phyloP scores from a whole-genome alignment of 2,329 filamentous ascomycete genomes.

The Passalora sequoiae region DNA sequence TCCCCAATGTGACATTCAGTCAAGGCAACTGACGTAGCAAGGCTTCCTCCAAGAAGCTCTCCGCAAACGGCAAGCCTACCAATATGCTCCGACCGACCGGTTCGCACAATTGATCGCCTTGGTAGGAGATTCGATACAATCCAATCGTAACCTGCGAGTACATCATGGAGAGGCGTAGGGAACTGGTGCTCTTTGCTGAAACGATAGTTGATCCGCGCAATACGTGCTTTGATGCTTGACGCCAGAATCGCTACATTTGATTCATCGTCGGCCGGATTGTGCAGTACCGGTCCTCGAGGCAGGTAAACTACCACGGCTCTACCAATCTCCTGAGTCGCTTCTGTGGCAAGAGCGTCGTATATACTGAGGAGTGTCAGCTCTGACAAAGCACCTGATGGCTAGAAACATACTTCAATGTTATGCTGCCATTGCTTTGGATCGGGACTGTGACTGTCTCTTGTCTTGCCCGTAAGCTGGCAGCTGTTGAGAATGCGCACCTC shows the following conservation, averaged over 20 bases:
- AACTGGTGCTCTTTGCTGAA: slow-evolving; percentile 35
- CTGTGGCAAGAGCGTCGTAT: slow-evolving; percentile 21
- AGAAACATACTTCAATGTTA: slow-evolving; percentile 39
- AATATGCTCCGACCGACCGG: slow-evolving; percentile 26
- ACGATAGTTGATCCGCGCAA: slow-evolving; percentile 46
- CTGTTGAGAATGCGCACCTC: too few relatives aligned
- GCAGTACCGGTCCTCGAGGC: slow-evolving; percentile 39
- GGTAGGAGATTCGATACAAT: slow-evolving; percentile 36
- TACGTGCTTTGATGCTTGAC: slow-evolving; percentile 35
- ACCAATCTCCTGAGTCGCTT: slow-evolving; percentile 22
- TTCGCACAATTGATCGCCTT: slow-evolving; percentile 23
- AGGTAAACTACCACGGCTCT: slow-evolving; percentile 36
- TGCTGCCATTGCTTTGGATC: slow-evolving; percentile 41
- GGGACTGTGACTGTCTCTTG: slow-evolving; percentile 18
- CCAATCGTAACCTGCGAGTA: slow-evolving; percentile 46
- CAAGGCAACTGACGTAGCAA: slow-evolving; percentile 47
- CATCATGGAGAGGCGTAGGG: slow-evolving; percentile 46
- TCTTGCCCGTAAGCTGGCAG: background rate
- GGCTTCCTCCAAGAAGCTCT: slow-evolving; percentile 44
- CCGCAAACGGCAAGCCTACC: slow-evolving; percentile 43
- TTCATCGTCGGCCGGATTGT: slow-evolving; percentile 29
- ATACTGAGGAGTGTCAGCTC: slow-evolving; percentile 14
- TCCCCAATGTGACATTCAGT: slow-evolving; percentile 45
- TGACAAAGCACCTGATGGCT: background rate
- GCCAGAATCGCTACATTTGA: slow-evolving; percentile 33